Evolutionary conservation across 768 basidiomycete species (phyloP).

Genomic region (Lentinula edodes): DNA sequence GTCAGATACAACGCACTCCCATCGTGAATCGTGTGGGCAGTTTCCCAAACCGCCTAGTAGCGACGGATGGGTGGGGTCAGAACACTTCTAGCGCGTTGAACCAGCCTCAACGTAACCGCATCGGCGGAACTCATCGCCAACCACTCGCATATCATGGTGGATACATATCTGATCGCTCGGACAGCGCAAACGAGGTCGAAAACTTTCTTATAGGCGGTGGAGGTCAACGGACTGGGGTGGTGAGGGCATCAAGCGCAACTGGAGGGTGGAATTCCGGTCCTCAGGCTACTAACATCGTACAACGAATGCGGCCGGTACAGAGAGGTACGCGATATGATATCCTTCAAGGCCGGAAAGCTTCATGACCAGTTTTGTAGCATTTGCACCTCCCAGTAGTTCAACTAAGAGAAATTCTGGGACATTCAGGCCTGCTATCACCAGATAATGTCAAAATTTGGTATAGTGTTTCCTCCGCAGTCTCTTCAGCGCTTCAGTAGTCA

Average conservation of each 20-base stretch:
- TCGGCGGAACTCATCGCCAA: conserved; percentile 32
- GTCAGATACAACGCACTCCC: conserved; percentile 67
- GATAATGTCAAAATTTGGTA: neutral
- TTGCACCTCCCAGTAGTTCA: neutral
- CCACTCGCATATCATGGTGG: conserved; percentile 44
- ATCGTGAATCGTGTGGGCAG: conserved; percentile 43
- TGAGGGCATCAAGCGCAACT: conserved; percentile 18
- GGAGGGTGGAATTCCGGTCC: conserved; percentile 32
- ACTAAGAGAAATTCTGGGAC: conserved; percentile 6
- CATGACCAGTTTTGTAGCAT: neutral
- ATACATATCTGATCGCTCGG: conserved; percentile 52
- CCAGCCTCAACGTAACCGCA: conserved; percentile 23
- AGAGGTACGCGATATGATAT: neutral
- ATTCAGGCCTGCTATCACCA: conserved; percentile 4
- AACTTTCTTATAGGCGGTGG: conserved; percentile 41
- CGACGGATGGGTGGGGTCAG: conserved; percentile 20
- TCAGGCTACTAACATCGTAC: conserved; percentile 2
- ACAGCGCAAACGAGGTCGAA: conserved; percentile 72
- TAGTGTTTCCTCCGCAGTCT: too few relatives aligned
- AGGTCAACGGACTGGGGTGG: conserved; percentile 5
- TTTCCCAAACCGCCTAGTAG: conserved; percentile 15
- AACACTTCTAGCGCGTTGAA: conserved; percentile 15
- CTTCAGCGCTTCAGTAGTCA: too few relatives aligned
- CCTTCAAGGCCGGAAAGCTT: neutral
- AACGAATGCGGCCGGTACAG: conserved; percentile 18